phyloP scores from a whole-genome alignment of 2,329 filamentous ascomycete genomes.

The Cadophora sp. region DNA sequence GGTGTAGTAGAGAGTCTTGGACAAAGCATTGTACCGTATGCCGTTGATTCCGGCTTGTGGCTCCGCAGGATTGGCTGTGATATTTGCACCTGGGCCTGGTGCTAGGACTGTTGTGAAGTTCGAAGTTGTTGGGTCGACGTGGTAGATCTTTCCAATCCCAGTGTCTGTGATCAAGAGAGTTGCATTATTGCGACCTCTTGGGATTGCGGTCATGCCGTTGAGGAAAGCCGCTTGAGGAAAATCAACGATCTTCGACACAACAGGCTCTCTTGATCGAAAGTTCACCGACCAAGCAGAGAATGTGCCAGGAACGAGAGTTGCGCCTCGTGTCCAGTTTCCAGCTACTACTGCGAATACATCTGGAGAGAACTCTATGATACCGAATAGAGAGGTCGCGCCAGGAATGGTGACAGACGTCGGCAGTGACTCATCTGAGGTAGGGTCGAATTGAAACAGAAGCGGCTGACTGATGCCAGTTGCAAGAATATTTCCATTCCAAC shows the following conservation, averaged over 20 bases:
- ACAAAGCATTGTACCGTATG: background rate
- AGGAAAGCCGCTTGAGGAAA: too few species aligned
- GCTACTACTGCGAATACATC: constrained; percentile 11
- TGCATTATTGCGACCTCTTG: too few species aligned
- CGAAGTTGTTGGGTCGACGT: background rate
- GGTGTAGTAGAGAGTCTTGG: background rate
- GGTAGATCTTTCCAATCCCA: background rate
- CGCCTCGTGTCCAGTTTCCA: constrained; percentile 1
- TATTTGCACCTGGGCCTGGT: background rate
- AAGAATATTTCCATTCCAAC: too few species aligned
- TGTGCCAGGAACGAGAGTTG: background rate
- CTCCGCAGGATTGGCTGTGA: background rate
- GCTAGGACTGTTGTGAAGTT: background rate
- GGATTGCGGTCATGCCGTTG: too few species aligned
- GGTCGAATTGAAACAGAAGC: too few species aligned
- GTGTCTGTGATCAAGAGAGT: too few species aligned
- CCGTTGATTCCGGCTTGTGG: constrained; percentile 2
- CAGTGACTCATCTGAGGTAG: too few species aligned
- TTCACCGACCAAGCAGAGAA: background rate
- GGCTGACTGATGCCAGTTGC: too few species aligned
- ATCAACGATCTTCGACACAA: background rate
- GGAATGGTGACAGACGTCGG: too few species aligned
- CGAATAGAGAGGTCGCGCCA: background rate
- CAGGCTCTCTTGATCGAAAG: background rate
- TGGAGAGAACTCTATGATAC: constrained; percentile 9